A percentile compares a stretch with the other conserved stretches of the same genome.
Evolutionary conservation across 2,329 filamentous ascomycete genomes (phyloP).

Genomic region (Pseudogymnoascus sp.): DNA sequence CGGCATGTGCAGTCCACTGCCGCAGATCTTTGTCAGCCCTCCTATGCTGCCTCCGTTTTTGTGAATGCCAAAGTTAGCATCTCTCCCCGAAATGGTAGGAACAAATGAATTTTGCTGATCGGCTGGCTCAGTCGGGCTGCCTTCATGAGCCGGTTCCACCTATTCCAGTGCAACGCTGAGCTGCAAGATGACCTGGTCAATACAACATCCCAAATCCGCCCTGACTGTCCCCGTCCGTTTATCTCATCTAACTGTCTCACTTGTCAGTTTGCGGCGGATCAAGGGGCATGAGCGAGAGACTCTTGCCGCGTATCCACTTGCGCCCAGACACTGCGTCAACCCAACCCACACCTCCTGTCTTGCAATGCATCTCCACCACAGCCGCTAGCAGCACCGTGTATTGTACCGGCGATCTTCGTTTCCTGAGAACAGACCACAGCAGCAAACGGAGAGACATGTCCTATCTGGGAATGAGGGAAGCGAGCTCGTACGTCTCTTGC

Average conservation of each 20-base stretch:
- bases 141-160: not conserved
- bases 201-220: not conserved
- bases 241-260: not conserved
- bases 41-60: not conserved
- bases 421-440: not conserved
- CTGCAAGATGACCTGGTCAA: not conserved
- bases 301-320: not conserved
- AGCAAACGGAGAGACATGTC: not conserved
- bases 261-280: not conserved
- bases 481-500: not conserved
- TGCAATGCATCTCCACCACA: not conserved
- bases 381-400: not conserved
- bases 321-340: not conserved
- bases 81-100: not conserved
- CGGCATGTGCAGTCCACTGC: not conserved
- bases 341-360: not conserved
- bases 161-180: not conserved
- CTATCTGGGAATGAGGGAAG: not conserved
- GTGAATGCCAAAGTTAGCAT: not conserved
- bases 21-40: not conserved
- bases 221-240: not conserved
- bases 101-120: not conserved
- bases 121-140: not conserved
- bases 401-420: not conserved
- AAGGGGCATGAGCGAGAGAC: not conserved